These are phyloP conservation scores for Passalora sequoiae DNA, from an alignment of 2,329 filamentous ascomycete species.

Conservation along the genomic window DNA sequence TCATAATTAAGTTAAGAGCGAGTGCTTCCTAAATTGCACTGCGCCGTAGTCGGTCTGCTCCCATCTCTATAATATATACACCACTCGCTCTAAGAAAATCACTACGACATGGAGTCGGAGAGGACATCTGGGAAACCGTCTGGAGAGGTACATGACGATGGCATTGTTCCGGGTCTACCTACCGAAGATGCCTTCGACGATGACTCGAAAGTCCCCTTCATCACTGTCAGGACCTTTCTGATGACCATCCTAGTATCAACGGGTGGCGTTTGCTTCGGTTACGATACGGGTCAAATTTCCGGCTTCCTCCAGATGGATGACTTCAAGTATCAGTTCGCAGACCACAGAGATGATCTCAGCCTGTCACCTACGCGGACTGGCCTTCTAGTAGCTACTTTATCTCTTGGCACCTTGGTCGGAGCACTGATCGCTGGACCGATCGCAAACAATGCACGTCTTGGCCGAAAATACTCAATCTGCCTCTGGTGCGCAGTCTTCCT, in stretches of 20 bases:
- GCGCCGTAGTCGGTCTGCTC: neutral
- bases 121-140: conserved; percentile 2
- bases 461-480: conserved; percentile 58
- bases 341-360: conserved; percentile 31
- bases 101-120: neutral
- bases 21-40: neutral
- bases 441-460: conserved; percentile 50
- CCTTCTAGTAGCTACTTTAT: conserved; percentile 53
- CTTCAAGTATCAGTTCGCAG: conserved; percentile 51
- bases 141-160: neutral
- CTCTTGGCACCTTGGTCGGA: conserved; percentile 56
- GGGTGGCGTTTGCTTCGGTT: conserved; percentile 34
- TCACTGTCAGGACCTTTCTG: conserved; percentile 23
- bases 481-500: conserved; percentile 57
- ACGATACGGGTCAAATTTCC: conserved; percentile 44
- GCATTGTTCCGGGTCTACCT: conserved; percentile 1
- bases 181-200: conserved; percentile 16
- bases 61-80: neutral
- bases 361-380: conserved; percentile 56
- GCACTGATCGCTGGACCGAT: conserved; percentile 54
- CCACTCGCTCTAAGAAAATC: neutral
- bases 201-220: conserved; percentile 13
- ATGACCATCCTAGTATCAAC: conserved; percentile 31
- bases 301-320: conserved; percentile 58
- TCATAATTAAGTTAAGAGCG: neutral